Evolutionary conservation across 768 basidiomycete species (phyloP).

Genomic region (Russula dissimulans): DNA sequence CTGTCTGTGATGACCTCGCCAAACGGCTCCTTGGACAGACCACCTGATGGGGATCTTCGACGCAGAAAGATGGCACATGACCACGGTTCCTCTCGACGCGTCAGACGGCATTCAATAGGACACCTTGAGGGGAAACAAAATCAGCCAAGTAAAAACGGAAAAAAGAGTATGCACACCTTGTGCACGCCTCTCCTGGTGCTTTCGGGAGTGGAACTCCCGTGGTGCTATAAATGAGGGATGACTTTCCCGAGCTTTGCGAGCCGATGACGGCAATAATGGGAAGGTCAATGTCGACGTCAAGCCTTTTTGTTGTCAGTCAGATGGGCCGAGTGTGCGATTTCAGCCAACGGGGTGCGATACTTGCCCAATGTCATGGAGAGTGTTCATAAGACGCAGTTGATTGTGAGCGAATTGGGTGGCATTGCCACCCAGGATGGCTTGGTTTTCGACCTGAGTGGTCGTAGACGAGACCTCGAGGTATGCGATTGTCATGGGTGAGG

Average conservation of each 20-base stretch:
- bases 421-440: no score
- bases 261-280: conserved; percentile 73
- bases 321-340: no score
- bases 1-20: conserved; percentile 39
- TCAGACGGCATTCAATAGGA: conserved; percentile 31
- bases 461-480: no score
- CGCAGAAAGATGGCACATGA: conserved; percentile 28
- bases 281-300: conserved; percentile 46
- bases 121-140: conserved; percentile 22
- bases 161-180: no score
- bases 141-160: no score
- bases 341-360: no score
- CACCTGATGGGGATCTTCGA: conserved; percentile 22
- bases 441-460: no score
- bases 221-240: conserved; percentile 69
- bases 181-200: conserved; percentile 47
- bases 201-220: conserved; percentile 64
- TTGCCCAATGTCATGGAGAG: no score
- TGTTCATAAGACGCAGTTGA: no score
- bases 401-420: no score
- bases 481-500: no score
- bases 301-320: no score
- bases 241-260: conserved; percentile 66
- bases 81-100: conserved; percentile 26
- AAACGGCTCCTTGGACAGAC: conserved; percentile 20